Conservation (phyloP, 2,329 filamentous ascomycete genomes). For the Dactylellina leptospora region DNA sequence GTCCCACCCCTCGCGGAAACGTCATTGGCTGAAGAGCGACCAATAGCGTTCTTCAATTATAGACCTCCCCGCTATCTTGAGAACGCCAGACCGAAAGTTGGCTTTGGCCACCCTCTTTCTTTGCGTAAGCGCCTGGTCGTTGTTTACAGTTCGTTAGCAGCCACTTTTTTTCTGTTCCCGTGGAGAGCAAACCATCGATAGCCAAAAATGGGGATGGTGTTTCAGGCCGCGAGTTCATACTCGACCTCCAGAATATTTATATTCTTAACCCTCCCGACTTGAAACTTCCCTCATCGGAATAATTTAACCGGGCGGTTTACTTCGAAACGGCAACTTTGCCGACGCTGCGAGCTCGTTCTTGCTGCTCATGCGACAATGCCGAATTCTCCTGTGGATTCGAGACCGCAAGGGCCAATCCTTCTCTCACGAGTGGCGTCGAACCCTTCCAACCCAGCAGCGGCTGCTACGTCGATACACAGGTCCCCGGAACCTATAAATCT, state of each 20-base stretch:
- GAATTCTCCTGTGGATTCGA: slow-evolving; percentile 26
- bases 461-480: no score
- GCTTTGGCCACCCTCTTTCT: slow-evolving; percentile 33
- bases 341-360: slow-evolving; percentile 18
- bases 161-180: not conserved
- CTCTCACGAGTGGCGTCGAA: not conserved
- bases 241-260: slow-evolving; percentile 25
- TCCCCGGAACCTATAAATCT: slow-evolving; percentile 14
- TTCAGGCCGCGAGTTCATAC: not conserved
- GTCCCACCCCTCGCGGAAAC: not conserved
- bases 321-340: slow-evolving; percentile 31
- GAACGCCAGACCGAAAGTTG: no score
- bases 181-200: no score
- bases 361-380: slow-evolving; percentile 39
- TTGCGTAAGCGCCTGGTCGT: slow-evolving; percentile 38
- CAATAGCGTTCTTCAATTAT: no score
- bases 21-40: slow-evolving; percentile 27
- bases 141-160: not conserved
- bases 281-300: slow-evolving; percentile 20
- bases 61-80: no score
- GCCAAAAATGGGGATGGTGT: not conserved
- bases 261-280: slow-evolving; percentile 20
- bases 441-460: slow-evolving; percentile 1
- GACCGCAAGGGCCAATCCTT: slow-evolving; percentile 2
- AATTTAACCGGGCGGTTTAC: slow-evolving; percentile 13